Base-by-base conservation (phyloP, 495 filamentous ascomycete species). In the Bacidia gigantensis region DNA sequence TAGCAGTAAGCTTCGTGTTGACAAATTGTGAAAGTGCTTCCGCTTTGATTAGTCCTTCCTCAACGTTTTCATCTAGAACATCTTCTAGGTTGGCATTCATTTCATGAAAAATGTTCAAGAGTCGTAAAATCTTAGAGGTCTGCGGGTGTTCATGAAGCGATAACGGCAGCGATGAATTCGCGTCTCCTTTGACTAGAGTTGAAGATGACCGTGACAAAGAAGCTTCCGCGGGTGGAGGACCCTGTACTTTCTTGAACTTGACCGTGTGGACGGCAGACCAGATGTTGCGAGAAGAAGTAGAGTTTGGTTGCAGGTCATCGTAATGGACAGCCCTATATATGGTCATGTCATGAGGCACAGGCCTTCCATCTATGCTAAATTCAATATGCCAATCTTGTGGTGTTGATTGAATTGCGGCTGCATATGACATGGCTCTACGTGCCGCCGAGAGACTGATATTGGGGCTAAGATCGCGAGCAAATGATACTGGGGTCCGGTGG, bases 341-440 rank as follows among this genome's bases (percentile, higher is more conserved):
- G 0, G 93, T 99, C 2, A 87, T 97, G 56, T 96, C 90, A 57
- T 86, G 89, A 0, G 85, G 73, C 57, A 96, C 82, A 0, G 84
- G 76, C 60, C 89, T 83, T 44, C 79, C 86, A 55, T 88, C 82
- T 51, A 96, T 80, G 57, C 79, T 93, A 66, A 99, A 99, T 60
- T 97, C 87, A 40, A 99, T 86, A 59, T 99, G 92, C 93, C 93
- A 99, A 61, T 97, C 92, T 54, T 89, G 83, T n/a, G 89, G 87
- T 3, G 77, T 64, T 24, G 79, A 60, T 58, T 86, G 82, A 57
- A 92, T 77, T 3, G 88, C 87, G 32, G 85, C 86, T 14, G 88
- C 84, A 62, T 95, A 95, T 0, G 88, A 90, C 14, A 78, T 69
- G 11, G 77, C 64, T 23, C 74, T 68, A 44, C 69, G 63, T 52